Evolutionary conservation across 345 rosid genomes (phyloP), one percentile per base, ranked within the genome.

Genomic region (Nephelium lappaceum): DNA sequence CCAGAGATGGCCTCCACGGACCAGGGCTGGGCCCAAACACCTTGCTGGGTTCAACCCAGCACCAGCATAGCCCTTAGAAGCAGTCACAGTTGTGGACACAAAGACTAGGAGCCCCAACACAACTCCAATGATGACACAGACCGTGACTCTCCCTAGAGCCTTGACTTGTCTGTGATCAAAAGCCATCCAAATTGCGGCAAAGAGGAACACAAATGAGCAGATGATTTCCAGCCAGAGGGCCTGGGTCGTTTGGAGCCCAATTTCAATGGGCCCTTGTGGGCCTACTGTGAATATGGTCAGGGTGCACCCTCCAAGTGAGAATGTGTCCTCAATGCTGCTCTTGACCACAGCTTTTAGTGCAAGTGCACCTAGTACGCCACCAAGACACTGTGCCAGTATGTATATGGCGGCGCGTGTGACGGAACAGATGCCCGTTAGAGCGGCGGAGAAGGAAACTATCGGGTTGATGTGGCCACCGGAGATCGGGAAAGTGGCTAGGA

Each of bases 21-120:
- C 63, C 0, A 83, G 24, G 0, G 78, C 81, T 0, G 89, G 88
- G 39, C 89, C 91, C 57, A 89, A 69, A 74, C 88, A 87, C 36
- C 89, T 86, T 2, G 89, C 88, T 0, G 89, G 90, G 71, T 86
- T 89, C 78, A 89, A 49, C 81, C 88, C 89, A 38, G 80, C 90
- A 2, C 92, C 92, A 0, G 84, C 84, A 55, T 87, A 89, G 1
- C 86, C 87, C 71, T 81, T 80, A 2, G 72, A 72, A 8, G 85
- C 81, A 0, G 90, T 89, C 18, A 86, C 86, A 0, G 86, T 78
- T 0, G 87, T 83, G 1, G 90, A 87, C n/a, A 86, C 58, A 69
- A 83, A 87, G 43, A 87, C 87, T 0, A 85, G 47, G n/a, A 86
- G 47, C 4, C 89, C 89, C 78, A 87, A 31, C 2, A 80, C 86